Percentiles rank a stretch among this genome's conserved stretches.
These are phyloP conservation scores for Aureobasidium sp. DNA, from an alignment of 2,329 filamentous ascomycete genomes.

Conservation along the genomic window DNA sequence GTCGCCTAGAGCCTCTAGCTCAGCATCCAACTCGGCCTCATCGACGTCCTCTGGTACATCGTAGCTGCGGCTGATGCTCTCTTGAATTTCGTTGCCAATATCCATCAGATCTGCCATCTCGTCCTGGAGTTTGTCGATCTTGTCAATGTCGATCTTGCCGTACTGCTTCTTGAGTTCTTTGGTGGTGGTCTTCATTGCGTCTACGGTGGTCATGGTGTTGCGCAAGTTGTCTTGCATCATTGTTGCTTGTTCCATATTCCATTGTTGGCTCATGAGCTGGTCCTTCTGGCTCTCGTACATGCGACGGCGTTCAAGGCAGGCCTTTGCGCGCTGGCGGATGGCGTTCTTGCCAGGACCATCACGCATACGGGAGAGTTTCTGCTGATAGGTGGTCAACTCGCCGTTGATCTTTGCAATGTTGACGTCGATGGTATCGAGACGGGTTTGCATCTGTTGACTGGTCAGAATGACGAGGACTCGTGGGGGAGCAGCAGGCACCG, in stretches of 20 bases:
- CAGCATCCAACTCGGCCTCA: slow-evolving; percentile 90
- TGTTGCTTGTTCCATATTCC: slow-evolving; percentile 98
- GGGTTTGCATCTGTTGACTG: slow-evolving; percentile 57
- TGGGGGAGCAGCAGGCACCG: slow-evolving; percentile 18
- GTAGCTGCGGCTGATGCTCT: slow-evolving; percentile 82
- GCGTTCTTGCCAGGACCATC: slow-evolving; percentile 90
- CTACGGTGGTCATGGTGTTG: slow-evolving; percentile 97
- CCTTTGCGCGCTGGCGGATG: slow-evolving; percentile 88
- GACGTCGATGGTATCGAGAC: slow-evolving; percentile 81
- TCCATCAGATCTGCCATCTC: slow-evolving; percentile 99
- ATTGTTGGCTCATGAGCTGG: slow-evolving; percentile 86
- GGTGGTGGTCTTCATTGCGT: slow-evolving; percentile 94
- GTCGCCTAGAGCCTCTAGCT: slow-evolving; percentile 87
- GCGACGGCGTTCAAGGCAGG: slow-evolving; percentile 86
- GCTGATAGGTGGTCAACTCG: slow-evolving; percentile 80
- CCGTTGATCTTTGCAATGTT: slow-evolving; percentile 89
- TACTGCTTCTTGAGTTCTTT: slow-evolving; percentile 91
- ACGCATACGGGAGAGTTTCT: slow-evolving; percentile 83
- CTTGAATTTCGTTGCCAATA: slow-evolving; percentile 96
- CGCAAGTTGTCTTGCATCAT: slow-evolving; percentile 99
- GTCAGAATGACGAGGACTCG: slow-evolving; percentile 13
- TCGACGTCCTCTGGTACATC: slow-evolving; percentile 96
- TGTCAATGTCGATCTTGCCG: slow-evolving; percentile 93
- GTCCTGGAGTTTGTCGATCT: slow-evolving; percentile 95
- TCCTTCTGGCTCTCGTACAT: slow-evolving; percentile 91